phyloP scores from a whole-genome alignment of 2,329 filamentous ascomycete species.

The Botrytis squamosa region DNA sequence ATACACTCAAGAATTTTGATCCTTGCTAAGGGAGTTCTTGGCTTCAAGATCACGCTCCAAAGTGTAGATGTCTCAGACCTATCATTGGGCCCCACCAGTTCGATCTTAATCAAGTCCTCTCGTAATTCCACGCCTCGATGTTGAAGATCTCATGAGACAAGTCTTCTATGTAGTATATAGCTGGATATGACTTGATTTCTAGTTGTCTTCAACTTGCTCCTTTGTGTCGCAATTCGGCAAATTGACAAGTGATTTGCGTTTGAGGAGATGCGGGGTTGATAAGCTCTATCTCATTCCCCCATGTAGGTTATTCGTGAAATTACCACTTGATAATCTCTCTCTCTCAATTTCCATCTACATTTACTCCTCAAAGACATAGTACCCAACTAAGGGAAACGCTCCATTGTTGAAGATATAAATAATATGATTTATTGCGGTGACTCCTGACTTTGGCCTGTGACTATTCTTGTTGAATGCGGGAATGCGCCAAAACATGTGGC shows the following conservation, averaged over 20 bases:
- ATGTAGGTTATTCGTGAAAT: neutral
- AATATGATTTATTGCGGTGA: neutral
- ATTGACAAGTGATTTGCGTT: neutral
- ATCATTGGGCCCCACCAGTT: neutral
- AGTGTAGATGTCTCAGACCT: neutral
- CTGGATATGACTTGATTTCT: neutral
- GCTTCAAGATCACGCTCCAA: neutral
- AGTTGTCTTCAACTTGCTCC: neutral
- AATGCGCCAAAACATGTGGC: conserved; percentile 2
- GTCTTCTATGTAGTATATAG: neutral
- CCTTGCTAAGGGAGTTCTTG: neutral
- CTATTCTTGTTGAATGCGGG: neutral
- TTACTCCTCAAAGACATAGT: neutral
- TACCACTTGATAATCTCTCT: neutral
- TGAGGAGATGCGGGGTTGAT: neutral
- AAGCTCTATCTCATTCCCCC: neutral
- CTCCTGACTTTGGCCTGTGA: neutral
- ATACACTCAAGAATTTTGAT: neutral
- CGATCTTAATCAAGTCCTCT: neutral
- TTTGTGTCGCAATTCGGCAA: neutral
- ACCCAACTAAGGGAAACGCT: neutral
- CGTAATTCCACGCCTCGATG: no score
- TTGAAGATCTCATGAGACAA: neutral
- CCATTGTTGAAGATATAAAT: neutral
- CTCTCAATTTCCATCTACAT: neutral